Evolutionary conservation across 352 stramenopile species (phyloP).

Genomic region (Phytopythium kandeliae): DNA sequence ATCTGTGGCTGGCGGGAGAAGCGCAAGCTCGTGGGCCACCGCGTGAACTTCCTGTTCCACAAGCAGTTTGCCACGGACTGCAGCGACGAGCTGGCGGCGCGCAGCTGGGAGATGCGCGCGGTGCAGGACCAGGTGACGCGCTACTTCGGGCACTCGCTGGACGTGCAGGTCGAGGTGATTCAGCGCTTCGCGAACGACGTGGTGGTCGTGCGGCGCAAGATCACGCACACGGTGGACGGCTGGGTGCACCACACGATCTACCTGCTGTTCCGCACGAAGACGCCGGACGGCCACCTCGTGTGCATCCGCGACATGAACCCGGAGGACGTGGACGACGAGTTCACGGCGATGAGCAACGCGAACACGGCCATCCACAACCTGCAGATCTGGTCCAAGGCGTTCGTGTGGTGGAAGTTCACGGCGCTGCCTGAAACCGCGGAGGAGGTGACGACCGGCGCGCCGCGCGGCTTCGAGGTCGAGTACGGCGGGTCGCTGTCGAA

Average conservation of each 20-base stretch:
- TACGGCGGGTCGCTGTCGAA: slow-evolving; percentile 46
- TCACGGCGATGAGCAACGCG: slow-evolving; percentile 18
- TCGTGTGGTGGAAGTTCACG: slow-evolving; percentile 64
- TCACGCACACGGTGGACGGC: slow-evolving; percentile 42
- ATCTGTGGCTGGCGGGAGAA: slow-evolving; percentile 58
- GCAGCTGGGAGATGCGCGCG: slow-evolving; percentile 48
- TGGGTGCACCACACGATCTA: slow-evolving; percentile 71
- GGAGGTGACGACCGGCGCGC: slow-evolving; percentile 1
- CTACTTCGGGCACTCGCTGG: slow-evolving; percentile 48
- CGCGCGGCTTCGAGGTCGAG: slow-evolving; percentile 44
- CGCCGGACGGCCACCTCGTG: slow-evolving; percentile 51
- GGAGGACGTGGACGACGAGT: slow-evolving; percentile 23
- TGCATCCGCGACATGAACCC: slow-evolving; percentile 65
- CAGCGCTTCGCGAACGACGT: slow-evolving; percentile 48
- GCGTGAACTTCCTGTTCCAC: slow-evolving; percentile 59
- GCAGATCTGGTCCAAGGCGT: slow-evolving; percentile 54
- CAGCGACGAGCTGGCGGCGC: slow-evolving; percentile 37
- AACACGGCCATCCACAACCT: slow-evolving; percentile 19
- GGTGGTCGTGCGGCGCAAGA: slow-evolving; percentile 48
- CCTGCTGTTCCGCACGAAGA: slow-evolving; percentile 65
- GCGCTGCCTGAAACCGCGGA: slow-evolving; percentile 27
- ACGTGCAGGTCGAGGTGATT: slow-evolving; percentile 45
- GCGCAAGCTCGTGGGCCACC: slow-evolving; percentile 44
- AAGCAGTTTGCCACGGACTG: slow-evolving; percentile 48
- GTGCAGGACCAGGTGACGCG: slow-evolving; percentile 48